These are phyloP conservation scores for Phyllosticta citrichinensis DNA, from an alignment of 2,329 filamentous ascomycete species.

Conservation along the genomic window DNA sequence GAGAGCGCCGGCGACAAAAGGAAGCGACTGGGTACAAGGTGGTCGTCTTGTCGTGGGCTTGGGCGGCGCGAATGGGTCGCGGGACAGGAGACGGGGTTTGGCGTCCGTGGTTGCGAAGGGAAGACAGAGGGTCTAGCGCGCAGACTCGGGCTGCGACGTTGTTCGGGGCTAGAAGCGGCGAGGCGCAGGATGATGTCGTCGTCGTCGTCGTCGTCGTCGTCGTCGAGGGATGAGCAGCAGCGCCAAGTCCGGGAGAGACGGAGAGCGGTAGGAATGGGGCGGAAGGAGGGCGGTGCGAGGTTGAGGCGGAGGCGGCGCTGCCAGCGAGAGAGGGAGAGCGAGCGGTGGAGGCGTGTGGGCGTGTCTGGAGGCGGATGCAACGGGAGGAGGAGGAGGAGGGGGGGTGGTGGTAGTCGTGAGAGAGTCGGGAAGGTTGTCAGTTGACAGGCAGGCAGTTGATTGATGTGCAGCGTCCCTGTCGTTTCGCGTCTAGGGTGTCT, in stretches of 20 bases:
- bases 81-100: neutral
- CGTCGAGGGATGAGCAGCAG: constrained; percentile 8
- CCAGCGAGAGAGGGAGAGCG: neutral
- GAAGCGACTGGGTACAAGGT: neutral
- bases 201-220: too few species aligned
- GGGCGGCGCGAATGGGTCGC: neutral
- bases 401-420: neutral
- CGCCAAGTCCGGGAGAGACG: constrained; percentile 7
- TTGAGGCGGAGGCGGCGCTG: neutral
- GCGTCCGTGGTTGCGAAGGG: neutral
- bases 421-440: neutral
- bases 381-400: neutral
- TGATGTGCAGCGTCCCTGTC: constrained; percentile 12
- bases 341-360: neutral
- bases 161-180: constrained; percentile 4
- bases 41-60: neutral
- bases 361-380: neutral
- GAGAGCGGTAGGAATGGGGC: neutral
- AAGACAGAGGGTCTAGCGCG: neutral
- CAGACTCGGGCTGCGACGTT: constrained; percentile 5
- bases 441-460: constrained; percentile 1
- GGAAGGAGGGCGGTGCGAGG: neutral
- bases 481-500: constrained; percentile 11
- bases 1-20: constrained; percentile 8
- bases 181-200: constrained; percentile 10